phyloP scores from a whole-genome alignment of 1,284 basidiomycete genomes.

The Coniophora puteana region DNA sequence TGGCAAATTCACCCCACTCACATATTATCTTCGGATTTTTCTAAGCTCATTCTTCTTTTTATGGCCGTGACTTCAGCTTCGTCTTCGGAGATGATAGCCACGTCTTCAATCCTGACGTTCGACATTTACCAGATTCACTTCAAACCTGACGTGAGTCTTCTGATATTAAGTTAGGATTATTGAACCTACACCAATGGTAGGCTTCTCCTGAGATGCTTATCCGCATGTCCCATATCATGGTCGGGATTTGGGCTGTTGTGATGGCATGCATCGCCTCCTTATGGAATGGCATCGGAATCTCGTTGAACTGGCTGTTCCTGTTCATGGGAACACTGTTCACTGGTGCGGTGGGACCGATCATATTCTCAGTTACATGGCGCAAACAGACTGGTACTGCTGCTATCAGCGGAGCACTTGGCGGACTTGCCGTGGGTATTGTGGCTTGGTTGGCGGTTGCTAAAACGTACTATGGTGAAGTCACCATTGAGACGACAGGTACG shows the following conservation, averaged over 20 bases:
- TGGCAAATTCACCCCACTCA: neutral
- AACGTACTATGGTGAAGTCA: constrained; percentile 14
- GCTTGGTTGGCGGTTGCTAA: constrained; percentile 13
- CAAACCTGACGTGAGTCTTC: constrained; percentile 35
- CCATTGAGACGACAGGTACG: constrained; percentile 13
- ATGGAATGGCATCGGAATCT: constrained; percentile 14
- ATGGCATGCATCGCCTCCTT: constrained; percentile 16
- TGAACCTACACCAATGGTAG: constrained; percentile 1
- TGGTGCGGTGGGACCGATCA: constrained; percentile 14
- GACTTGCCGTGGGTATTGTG: constrained; percentile 13
- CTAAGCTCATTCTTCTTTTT: constrained; percentile 30
- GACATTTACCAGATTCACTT: constrained; percentile 41
- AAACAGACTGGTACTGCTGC: constrained; percentile 13
- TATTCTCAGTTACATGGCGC: constrained; percentile 15
- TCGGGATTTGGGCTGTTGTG: constrained; percentile 13
- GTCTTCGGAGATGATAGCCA: constrained; percentile 45
- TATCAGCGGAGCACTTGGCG: constrained; percentile 13
- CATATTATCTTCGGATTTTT: neutral
- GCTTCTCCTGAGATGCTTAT: constrained; percentile 14
- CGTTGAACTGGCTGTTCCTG: constrained; percentile 14
- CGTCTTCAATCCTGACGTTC: constrained; percentile 40
- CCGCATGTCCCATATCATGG: constrained; percentile 15
- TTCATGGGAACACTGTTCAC: constrained; percentile 16
- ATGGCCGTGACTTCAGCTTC: constrained; percentile 41
- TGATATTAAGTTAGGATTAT: constrained; percentile 1